These are phyloP conservation scores for Aspergillus sp. DNA, from an alignment of 2,329 filamentous ascomycete genomes.

Conservation along the genomic window DNA sequence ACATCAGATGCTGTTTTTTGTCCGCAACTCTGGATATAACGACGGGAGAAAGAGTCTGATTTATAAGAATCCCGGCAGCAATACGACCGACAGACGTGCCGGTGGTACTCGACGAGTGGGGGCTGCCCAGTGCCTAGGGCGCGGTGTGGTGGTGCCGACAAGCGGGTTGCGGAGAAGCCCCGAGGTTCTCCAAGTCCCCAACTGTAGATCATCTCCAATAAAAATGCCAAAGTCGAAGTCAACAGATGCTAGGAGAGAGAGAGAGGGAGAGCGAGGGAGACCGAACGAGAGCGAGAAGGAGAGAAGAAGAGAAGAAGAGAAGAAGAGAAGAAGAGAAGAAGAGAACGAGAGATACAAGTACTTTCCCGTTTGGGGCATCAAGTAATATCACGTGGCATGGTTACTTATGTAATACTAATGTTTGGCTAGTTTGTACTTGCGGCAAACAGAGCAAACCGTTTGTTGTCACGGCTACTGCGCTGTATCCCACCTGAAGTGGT, in stretches of 20 bases:
- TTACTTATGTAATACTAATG: background rate
- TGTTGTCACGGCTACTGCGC: background rate
- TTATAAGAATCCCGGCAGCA: background rate
- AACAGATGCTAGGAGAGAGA: too few species aligned
- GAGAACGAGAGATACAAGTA: background rate
- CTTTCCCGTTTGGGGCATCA: too few species aligned
- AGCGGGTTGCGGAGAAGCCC: background rate
- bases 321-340: background rate
- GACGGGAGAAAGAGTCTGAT: background rate
- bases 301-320: background rate
- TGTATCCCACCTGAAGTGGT: too few species aligned
- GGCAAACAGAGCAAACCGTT: background rate
- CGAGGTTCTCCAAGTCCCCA: background rate
- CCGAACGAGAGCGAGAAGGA: too few species aligned
- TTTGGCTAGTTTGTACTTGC: background rate
- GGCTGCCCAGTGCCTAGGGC: too few species aligned
- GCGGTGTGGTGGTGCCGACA: slow-evolving; percentile 2
- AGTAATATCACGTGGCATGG: background rate
- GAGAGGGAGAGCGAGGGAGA: too few species aligned
- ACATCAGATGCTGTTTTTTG: too few species aligned
- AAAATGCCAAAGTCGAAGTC: too few species aligned
- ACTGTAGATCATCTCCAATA: background rate
- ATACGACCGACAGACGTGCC: background rate
- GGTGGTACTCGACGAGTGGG: too few species aligned
- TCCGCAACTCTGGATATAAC: background rate